Conservation (phyloP, 768 basidiomycete species). For the Roridomyces roridus region DNA sequence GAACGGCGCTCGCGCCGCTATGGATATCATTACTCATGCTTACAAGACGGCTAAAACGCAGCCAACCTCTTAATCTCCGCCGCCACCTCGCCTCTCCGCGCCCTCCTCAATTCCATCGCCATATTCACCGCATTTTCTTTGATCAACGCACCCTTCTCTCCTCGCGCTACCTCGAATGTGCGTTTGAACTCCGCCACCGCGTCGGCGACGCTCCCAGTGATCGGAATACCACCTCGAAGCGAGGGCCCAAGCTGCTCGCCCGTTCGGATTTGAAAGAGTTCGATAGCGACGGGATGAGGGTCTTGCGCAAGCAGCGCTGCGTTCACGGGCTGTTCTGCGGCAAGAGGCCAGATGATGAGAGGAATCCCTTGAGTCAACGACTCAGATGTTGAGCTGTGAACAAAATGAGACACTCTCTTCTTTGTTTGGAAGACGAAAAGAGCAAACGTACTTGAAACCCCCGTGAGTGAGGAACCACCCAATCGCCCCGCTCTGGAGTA, state of each 20-base stretch:
- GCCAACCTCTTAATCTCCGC: neutral
- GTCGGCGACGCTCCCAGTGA: constrained; percentile 5
- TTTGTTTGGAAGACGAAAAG: neutral
- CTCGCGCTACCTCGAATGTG: neutral
- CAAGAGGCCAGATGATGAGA: constrained; percentile 6
- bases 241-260: constrained; percentile 4
- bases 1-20: too few relatives aligned
- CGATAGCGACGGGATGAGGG: constrained; percentile 2
- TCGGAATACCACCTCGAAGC: neutral
- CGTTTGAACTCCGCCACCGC: neutral
- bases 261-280: constrained; percentile 5
- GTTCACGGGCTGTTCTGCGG: constrained; percentile 10
- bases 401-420: too few relatives aligned
- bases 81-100: neutral
- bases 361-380: constrained; percentile 12
- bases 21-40: too few relatives aligned
- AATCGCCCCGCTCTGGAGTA: neutral
- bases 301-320: constrained; percentile 5
- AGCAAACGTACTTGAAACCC: constrained; percentile 4
- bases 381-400: neutral
- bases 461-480: constrained; percentile 16
- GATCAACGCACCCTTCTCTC: neutral
- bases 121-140: neutral
- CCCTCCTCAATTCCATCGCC: neutral
- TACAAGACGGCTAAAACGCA: too few relatives aligned